Conservation (phyloP, 2,329 filamentous ascomycete species). For the Nannizzia gypsea region DNA sequence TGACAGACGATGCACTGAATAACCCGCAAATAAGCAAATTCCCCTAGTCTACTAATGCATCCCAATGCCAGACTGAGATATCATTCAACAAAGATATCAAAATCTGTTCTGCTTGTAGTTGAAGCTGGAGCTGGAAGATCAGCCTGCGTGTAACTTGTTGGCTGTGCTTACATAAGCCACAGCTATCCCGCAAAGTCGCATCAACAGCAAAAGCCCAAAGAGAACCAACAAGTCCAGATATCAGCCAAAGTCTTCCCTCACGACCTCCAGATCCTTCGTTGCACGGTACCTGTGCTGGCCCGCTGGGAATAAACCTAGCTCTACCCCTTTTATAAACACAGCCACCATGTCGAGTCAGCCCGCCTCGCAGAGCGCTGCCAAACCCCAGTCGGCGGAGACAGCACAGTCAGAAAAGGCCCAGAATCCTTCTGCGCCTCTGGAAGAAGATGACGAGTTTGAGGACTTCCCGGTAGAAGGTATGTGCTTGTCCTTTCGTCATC, state of each 20-base stretch:
- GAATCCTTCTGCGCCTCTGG: constrained; percentile 59
- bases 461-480: constrained; percentile 94
- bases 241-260: background rate
- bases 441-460: constrained; percentile 98
- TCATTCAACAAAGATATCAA: too few species aligned
- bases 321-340: background rate
- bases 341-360: background rate
- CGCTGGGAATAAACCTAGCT: background rate
- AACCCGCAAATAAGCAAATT: too few species aligned
- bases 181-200: background rate
- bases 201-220: background rate
- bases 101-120: too few species aligned
- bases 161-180: too few species aligned
- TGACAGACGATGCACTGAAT: too few species aligned
- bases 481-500: constrained; percentile 3
- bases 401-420: constrained; percentile 22
- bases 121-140: too few species aligned
- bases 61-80: too few species aligned
- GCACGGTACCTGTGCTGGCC: background rate
- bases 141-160: too few species aligned
- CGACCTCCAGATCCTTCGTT: background rate
- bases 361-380: background rate
- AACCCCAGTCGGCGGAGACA: background rate
- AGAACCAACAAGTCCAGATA: background rate
- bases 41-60: too few species aligned